Evolutionary conservation across 805 yeast species (phyloP).

Genomic region (Lipomyces kockii): DNA sequence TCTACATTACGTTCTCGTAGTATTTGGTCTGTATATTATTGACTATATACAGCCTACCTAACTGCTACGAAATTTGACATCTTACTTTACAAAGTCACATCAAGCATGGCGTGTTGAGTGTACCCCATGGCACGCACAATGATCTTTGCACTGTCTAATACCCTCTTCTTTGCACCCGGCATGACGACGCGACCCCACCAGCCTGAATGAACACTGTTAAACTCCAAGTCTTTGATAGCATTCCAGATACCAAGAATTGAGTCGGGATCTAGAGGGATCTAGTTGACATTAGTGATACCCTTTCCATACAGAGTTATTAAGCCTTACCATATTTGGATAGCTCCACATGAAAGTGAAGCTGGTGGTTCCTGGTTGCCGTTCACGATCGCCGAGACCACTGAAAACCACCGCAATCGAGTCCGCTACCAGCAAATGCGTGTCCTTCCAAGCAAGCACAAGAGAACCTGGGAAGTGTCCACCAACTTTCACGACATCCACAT

Average conservation of each 20-base stretch:
- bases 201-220: constrained; percentile 27
- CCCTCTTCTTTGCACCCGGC: constrained; percentile 20
- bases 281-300: neutral
- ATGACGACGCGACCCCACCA: constrained; percentile 33
- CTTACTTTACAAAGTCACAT: neutral
- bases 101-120: constrained; percentile 21
- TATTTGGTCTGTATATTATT: neutral
- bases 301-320: neutral
- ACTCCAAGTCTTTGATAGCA: constrained; percentile 27
- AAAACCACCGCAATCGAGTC: constrained; percentile 34
- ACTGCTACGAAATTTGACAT: neutral
- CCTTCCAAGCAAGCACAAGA: constrained; percentile 30
- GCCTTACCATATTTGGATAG: constrained; percentile 36
- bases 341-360: constrained; percentile 37
- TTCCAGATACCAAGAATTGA: constrained; percentile 32
- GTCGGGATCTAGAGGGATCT: constrained; percentile 37
- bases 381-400: constrained; percentile 30
- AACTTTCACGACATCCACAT: constrained; percentile 15
- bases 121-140: constrained; percentile 33
- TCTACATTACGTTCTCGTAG: too few species aligned
- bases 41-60: neutral
- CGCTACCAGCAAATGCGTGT: constrained; percentile 30
- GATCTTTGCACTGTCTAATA: constrained; percentile 34
- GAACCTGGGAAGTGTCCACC: constrained; percentile 39
- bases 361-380: constrained; percentile 28